phyloP scores from a whole-genome alignment of 495 filamentous ascomycete species.

The Evernia prunastri region DNA sequence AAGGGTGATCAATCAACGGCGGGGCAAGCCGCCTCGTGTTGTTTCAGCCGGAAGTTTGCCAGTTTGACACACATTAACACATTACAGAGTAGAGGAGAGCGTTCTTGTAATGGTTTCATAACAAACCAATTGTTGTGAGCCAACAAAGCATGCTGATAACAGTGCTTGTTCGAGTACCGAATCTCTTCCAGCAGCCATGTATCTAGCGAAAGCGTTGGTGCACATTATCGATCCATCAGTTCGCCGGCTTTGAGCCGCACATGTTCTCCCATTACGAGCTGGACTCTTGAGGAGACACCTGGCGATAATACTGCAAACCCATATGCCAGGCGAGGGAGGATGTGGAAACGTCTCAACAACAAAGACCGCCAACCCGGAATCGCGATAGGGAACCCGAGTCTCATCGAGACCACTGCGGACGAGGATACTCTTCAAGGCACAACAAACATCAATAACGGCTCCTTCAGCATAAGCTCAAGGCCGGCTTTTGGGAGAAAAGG shows the following conservation, averaged over 20 bases:
- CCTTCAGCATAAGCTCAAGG: constrained; percentile 25
- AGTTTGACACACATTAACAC: no score
- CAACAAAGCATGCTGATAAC: background rate
- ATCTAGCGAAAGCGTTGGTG: background rate
- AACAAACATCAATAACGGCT: constrained; percentile 25
- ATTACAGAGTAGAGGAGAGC: no score
- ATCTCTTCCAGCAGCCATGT: background rate
- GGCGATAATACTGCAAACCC: background rate
- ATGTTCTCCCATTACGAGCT: background rate
- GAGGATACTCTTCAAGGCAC: constrained; percentile 28
- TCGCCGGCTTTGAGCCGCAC: background rate
- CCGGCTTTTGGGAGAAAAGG: constrained; percentile 28
- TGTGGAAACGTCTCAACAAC: constrained; percentile 26
- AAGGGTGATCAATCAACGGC: background rate
- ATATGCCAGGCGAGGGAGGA: constrained; percentile 2
- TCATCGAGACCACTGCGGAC: constrained; percentile 38
- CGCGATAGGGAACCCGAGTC: constrained; percentile 41
- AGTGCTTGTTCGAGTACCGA: background rate
- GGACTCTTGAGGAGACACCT: background rate
- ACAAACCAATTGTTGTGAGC: background rate
- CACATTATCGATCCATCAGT: background rate
- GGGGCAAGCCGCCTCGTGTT: constrained; percentile 9
- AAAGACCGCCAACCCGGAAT: constrained; percentile 22
- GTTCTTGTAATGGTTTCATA: background rate
- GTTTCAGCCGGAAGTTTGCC: constrained; percentile 17